Base-by-base conservation (phyloP, 2,329 filamentous ascomycete species). In the Aspergillus bombycis region DNA sequence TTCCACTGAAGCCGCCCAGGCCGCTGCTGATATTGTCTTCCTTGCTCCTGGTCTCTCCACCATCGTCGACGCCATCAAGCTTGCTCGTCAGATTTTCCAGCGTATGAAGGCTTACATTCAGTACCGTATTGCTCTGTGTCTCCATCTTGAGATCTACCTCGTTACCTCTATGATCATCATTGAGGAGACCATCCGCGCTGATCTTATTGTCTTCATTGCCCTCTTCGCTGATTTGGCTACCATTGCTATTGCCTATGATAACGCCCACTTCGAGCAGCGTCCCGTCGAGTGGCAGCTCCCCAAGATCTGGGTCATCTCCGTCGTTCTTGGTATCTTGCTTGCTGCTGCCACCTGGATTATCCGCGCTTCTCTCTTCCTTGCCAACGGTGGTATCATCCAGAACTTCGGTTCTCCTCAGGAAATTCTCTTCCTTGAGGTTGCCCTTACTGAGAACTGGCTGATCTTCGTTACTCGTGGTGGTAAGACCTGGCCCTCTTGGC, bases 391-490 rank as follows among this genome's bases (percentile, higher is more conserved):
- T 83, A 83, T 93, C 72, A 87, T 93, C 73, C 85, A 91, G 81
- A 89, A 90, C 81, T 92, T 86, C 73, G 90, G 90, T 76, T 88
- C 87, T 71, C 85, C 91, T 67, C 89, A 93, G 81, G 89, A 90
- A 73, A 89, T 92, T 64, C 84, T 96, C 78, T 96, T 96, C 89
- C 88, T 96, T 48, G 89, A 96, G 84, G 89, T 96, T 80, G 93
- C 92, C 23, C 88, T 96, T 65, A 94, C 93, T 72, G 92, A 96
- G 87, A 96, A 96, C 85, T 96, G 93, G 93, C 88, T 96, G 63
- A 96, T 96, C 83, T 96, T 96, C 86, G 94, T 96, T 82, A 96
- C 93, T 73, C 93, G 93, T 87, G 92, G 90, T 75, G 88, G 86
- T 70, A 84, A 88, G 79, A 92, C 90, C 32, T 89, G 86, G 83